Evolutionary conservation across 805 yeast genomes (phyloP), one percentile per base, ranked within the genome.

Genomic region (Candida xyloterini): DNA sequence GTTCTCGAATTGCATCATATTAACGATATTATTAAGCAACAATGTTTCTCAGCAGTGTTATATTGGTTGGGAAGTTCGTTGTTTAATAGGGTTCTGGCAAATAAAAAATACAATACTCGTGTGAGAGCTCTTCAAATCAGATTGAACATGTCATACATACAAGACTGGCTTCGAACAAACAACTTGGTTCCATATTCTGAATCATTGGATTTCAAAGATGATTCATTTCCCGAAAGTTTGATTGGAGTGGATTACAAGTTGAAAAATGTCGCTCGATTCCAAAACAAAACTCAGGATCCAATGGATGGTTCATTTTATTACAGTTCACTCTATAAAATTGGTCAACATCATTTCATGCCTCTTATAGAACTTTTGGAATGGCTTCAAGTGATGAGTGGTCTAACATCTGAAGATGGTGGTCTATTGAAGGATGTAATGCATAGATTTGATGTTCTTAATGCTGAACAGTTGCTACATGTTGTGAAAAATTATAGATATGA

Each of bases 131-230:
- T 93, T 62, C 98, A 93, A 57, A 81, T 93, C 32, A 70, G 97
- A 40, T 73, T 93, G 39, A 93, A 93, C 53, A 55, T 93, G 8
- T 88, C 96, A 0, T 75, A 84, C 5, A 64, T 93, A 30, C 97
- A 93, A 61, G 96, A 93, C 56, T 93, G 99, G 99, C 74, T 91
- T 22, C 75, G 95, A 44, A 70, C 77, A 5, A 83, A 81, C 50
- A 78, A 79, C 52, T 67, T 74, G 48, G 68, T 69, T 21, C 76
- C 78, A 38, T 59, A 39, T 50, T 60, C 59, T 1, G 52, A 54
- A 7, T 59, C 51, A 16, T 34, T 47, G 4, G 45, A 50, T 29
- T 50, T 57, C 31, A 33, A 51, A 9, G 55, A 59, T 27, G 50
- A 52, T 6, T 51, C 50, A 8, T 64, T 55, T 38, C 69, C 71